Evolutionary conservation across 176 grass and related monocot genomes (phyloP).

Genomic region (Secale cereale): DNA sequence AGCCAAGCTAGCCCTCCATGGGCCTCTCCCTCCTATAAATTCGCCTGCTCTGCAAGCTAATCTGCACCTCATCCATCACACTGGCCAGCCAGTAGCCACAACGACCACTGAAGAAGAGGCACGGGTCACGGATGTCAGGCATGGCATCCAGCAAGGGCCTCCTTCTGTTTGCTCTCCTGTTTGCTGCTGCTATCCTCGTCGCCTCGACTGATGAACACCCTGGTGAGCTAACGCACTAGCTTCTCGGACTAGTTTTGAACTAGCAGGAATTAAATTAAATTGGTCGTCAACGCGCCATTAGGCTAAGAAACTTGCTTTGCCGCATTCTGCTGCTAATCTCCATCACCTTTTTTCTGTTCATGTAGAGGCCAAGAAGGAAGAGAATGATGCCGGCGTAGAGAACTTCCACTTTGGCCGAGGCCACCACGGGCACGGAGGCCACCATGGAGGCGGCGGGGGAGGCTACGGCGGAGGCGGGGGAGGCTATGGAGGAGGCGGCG

Average conservation of each 20-base stretch:
- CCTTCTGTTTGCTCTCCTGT: neutral
- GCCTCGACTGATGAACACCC: conserved; percentile 20
- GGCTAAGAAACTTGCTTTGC: neutral
- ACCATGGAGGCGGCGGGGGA: neutral
- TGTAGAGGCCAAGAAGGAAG: neutral
- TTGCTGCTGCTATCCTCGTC: conserved; percentile 27
- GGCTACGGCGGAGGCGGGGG: neutral
- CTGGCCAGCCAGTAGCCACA: neutral
- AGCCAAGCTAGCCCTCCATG: neutral
- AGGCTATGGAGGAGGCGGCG: too few species aligned
- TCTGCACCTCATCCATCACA: neutral
- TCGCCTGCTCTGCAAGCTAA: neutral
- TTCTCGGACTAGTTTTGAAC: neutral
- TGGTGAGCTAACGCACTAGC: neutral
- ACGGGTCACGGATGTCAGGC: neutral
- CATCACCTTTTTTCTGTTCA: neutral
- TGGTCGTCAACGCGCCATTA: neutral
- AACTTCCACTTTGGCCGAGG: neutral
- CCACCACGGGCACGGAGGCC: neutral
- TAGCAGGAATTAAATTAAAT: neutral
- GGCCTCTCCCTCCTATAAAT: neutral
- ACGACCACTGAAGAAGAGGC: neutral
- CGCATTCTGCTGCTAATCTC: neutral
- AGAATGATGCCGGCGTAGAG: conserved; percentile 11
- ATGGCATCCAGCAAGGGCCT: conserved; percentile 43